phyloP scores from a whole-genome alignment of 139 green algal genomes.

The Haematococcus sp. region DNA sequence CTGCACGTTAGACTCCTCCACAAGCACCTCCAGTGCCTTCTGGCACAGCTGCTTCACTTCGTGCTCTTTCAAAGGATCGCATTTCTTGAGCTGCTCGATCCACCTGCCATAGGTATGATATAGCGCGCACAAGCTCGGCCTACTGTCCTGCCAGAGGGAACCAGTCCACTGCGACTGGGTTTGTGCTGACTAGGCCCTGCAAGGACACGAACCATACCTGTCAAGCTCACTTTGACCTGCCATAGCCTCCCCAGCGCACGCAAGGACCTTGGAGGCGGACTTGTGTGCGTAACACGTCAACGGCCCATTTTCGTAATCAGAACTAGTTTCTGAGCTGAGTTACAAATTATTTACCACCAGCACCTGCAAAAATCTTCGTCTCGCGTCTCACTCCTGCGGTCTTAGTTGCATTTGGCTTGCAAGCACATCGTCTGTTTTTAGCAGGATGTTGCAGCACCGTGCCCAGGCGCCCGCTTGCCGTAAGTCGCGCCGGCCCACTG shows the following conservation, averaged over 20 bases:
- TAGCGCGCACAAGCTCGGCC: not conserved
- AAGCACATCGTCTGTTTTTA: no score
- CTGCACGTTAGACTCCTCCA: constrained; percentile 99
- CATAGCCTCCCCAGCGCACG: not conserved
- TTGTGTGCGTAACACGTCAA: no score
- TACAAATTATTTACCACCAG: no score
- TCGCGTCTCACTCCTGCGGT: no score
- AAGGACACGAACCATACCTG: constrained; percentile 8
- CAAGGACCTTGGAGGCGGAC: no score
- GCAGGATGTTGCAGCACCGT: no score
- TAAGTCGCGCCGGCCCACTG: no score
- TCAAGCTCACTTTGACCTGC: constrained; percentile 14
- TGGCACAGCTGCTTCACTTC: constrained; percentile 95
- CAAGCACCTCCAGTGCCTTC: constrained; percentile 90
- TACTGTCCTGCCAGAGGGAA: not conserved
- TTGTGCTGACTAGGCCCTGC: not conserved
- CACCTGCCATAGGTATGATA: constrained; percentile 57
- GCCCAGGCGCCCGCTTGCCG: no score
- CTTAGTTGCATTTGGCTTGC: no score
- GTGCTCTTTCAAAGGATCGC: constrained; percentile 88
- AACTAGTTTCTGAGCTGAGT: no score
- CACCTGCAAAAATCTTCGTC: no score
- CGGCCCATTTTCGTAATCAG: no score
- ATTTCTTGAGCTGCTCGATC: constrained; percentile 94
- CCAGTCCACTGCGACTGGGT: not conserved